A percentile compares a stretch with the other conserved stretches of the same genome.
Evolutionary conservation across 2,329 filamentous ascomycete species (phyloP).

Genomic region (Cytospora leucostoma): DNA sequence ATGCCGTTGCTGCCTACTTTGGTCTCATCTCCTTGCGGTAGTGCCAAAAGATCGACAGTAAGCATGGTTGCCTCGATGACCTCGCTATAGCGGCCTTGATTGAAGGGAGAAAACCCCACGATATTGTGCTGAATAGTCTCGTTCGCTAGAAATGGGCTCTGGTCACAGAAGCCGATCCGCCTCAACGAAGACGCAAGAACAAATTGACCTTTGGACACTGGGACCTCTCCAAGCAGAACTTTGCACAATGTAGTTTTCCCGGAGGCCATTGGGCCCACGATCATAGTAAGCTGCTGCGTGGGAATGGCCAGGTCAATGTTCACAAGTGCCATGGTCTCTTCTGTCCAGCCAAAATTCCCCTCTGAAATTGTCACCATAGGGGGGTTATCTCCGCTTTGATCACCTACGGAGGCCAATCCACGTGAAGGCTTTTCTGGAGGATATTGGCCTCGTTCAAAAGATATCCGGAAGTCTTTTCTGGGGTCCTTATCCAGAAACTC

Average conservation of each 20-base stretch:
- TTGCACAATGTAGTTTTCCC: conserved; percentile 43
- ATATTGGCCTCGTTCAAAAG: neutral
- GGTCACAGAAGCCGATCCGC: conserved; percentile 35
- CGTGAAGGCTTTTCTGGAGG: neutral
- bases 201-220: conserved; percentile 18
- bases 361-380: conserved; percentile 22
- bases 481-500: conserved; percentile 39
- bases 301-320: conserved; percentile 39
- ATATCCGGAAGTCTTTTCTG: conserved; percentile 33
- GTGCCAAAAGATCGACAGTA: conserved; percentile 33
- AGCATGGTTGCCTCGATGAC: conserved; percentile 38
- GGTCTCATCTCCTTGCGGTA: conserved; percentile 40
- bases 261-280: conserved; percentile 42
- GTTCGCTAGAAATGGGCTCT: conserved; percentile 22
- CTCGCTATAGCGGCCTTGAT: conserved; percentile 35
- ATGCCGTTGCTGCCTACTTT: conserved; percentile 41
- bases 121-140: conserved; percentile 23
- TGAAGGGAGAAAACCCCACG: conserved; percentile 18
- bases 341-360: conserved; percentile 41
- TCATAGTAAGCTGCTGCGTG: conserved; percentile 32
- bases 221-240: conserved; percentile 38
- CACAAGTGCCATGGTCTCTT: conserved; percentile 33
- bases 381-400: neutral
- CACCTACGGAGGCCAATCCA: neutral
- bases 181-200: neutral